Evolutionary conservation across 306 rosid genomes (phyloP).

Genomic region (Malus sylvestris): DNA sequence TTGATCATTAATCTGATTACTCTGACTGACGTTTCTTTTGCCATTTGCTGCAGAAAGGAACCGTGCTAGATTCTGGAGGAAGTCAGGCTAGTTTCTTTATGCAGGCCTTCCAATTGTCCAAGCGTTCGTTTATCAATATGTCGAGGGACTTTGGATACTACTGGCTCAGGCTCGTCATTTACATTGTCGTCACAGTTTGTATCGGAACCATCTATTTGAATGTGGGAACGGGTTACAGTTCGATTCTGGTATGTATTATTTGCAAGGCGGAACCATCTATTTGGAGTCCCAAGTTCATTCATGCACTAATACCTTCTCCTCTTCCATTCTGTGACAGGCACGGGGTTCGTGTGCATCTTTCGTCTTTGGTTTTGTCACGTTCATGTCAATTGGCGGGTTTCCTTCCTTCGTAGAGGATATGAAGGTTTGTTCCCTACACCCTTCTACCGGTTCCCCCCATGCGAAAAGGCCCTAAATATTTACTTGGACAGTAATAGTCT

Average conservation of each 20-base stretch:
- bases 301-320: neutral
- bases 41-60: conserved; percentile 64
- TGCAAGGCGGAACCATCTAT: neutral
- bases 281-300: neutral
- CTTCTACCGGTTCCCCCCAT: neutral
- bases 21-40: neutral
- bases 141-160: conserved; percentile 96
- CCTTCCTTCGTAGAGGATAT: conserved; percentile 98
- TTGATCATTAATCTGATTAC: neutral
- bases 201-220: conserved; percentile 83
- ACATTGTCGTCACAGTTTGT: conserved; percentile 69
- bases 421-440: conserved; percentile 45
- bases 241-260: conserved; percentile 63
- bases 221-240: conserved; percentile 75
- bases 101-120: conserved; percentile 72
- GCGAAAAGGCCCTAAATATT: neutral
- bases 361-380: conserved; percentile 89
- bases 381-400: conserved; percentile 97
- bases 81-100: conserved; percentile 91
- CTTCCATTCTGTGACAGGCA: conserved; percentile 44
- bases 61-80: conserved; percentile 86
- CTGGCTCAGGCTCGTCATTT: conserved; percentile 96
- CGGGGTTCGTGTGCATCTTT: conserved; percentile 98
- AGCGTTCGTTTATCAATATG: conserved; percentile 90
- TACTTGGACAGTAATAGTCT: neutral